phyloP scores from a whole-genome alignment of 129 eudicot species.

The Centella asiatica region DNA sequence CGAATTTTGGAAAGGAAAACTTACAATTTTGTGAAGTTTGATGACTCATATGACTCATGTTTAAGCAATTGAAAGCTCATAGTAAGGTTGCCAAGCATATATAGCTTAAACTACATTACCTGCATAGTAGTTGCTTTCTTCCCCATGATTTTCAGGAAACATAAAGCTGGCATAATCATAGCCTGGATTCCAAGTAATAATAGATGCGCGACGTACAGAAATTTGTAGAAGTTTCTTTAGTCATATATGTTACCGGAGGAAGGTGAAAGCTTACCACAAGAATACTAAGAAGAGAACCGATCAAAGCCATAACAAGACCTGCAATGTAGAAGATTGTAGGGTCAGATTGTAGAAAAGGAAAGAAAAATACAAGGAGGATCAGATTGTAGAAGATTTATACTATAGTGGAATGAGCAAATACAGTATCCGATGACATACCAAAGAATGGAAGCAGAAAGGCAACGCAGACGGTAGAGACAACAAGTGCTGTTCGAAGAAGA shows the following conservation, averaged over 20 bases:
- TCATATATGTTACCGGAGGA: not conserved
- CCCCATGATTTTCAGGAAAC: slow-evolving; percentile 58
- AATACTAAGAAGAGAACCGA: slow-evolving; percentile 58
- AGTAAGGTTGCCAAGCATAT: too few relatives aligned
- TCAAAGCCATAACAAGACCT: slow-evolving; percentile 69
- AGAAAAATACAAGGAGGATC: too few relatives aligned
- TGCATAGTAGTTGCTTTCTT: slow-evolving; percentile 60
- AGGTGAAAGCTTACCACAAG: slow-evolving; percentile 45
- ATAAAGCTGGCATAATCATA: slow-evolving; percentile 68
- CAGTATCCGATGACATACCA: slow-evolving; percentile 34
- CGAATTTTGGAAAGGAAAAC: too few relatives aligned
- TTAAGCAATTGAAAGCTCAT: too few relatives aligned
- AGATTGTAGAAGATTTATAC: not conserved
- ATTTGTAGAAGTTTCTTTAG: not conserved
- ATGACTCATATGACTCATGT: too few relatives aligned
- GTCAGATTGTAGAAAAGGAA: not conserved
- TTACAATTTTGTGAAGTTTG: too few relatives aligned
- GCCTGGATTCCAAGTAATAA: slow-evolving; percentile 40
- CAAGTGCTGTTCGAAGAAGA: slow-evolving; percentile 62
- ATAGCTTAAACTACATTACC: slow-evolving; percentile 39
- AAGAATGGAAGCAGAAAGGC: slow-evolving; percentile 83
- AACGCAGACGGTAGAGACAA: slow-evolving; percentile 53
- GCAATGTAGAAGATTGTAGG: slow-evolving; percentile 17
- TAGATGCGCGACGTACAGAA: too few relatives aligned
- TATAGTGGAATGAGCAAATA: not conserved